Conservation (phyloP, 192 early-diverging fungal species). For the Gigaspora rosea region DNA sequence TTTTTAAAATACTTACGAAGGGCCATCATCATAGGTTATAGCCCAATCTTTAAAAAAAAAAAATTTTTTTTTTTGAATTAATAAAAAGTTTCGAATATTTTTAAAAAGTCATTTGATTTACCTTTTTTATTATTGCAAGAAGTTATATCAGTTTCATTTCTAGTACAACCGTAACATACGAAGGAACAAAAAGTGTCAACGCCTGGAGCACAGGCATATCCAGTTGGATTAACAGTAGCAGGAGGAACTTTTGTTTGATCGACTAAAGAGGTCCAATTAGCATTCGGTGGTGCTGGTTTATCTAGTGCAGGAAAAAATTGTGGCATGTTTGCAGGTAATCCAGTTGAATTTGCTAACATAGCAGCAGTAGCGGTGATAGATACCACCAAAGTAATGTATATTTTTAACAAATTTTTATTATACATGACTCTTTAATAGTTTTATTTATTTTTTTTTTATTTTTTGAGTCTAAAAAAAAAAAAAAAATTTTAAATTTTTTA, state of each 20-base stretch:
- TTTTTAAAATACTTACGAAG: slow-evolving; percentile 31
- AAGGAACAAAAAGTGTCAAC: background rate
- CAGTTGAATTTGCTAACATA: no score
- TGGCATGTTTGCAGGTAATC: no score
- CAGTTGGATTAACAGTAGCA: background rate
- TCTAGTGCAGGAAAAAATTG: background rate
- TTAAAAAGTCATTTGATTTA: no score
- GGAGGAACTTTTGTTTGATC: background rate
- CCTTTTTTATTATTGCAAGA: background rate
- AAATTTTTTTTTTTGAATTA: background rate
- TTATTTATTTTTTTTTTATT: no score
- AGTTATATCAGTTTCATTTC: background rate
- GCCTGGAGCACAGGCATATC: background rate
- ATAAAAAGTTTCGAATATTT: background rate
- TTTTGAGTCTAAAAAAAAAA: no score
- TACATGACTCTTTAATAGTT: no score
- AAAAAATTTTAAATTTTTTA: no score
- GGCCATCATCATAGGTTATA: slow-evolving; percentile 58
- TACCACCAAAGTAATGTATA: no score
- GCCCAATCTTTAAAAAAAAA: slow-evolving; percentile 49
- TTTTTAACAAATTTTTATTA: no score
- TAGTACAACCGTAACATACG: background rate
- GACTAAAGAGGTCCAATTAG: slow-evolving; percentile 6
- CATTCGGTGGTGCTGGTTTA: background rate
- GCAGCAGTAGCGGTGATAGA: no score